A percentile compares a stretch with the other conserved stretches of the same genome.
Evolutionary conservation across 495 filamentous ascomycete species (phyloP).

Genomic region (Venustampulla echinocandica): DNA sequence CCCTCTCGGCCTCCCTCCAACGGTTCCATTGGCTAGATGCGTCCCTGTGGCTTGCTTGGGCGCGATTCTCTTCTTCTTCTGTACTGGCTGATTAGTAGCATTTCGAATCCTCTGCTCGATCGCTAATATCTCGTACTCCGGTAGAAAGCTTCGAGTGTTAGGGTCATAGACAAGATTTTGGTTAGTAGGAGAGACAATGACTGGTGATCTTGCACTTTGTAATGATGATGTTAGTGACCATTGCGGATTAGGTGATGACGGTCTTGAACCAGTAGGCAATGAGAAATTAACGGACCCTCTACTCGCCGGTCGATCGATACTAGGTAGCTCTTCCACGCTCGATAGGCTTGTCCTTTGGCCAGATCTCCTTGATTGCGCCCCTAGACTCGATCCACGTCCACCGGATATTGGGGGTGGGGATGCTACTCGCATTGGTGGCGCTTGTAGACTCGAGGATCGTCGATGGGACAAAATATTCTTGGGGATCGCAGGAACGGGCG

Average conservation of each 20-base stretch:
- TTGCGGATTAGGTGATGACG: conserved; percentile 15
- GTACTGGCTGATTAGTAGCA: conserved; percentile 40
- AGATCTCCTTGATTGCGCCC: conserved; percentile 6
- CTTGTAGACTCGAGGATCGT: conserved; percentile 47
- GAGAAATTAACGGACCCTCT: conserved; percentile 78
- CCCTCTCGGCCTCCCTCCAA: conserved; percentile 29
- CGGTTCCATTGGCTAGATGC: conserved; percentile 31
- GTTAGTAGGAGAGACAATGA: conserved; percentile 15
- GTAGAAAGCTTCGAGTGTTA: conserved; percentile 47
- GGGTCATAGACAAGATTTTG: conserved; percentile 46
- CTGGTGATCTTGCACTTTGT: conserved; percentile 15
- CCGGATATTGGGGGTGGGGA: conserved; percentile 35
- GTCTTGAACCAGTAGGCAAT: conserved; percentile 54
- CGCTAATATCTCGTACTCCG: conserved; percentile 27
- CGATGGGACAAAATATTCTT: conserved; percentile 33
- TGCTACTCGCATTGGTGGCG: conserved; percentile 36
- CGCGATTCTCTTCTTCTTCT: conserved; percentile 43
- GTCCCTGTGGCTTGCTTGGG: conserved; percentile 36
- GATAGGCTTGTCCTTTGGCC: conserved; percentile 17
- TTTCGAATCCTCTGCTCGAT: conserved; percentile 35
- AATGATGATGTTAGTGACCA: conserved; percentile 24
- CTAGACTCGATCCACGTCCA: conserved; percentile 38
- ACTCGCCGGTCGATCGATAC: conserved; percentile 47
- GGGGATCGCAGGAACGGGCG: conserved; percentile 70
- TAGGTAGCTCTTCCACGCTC: conserved; percentile 20